These are phyloP conservation scores for Graphilbum ipis-grandicollis DNA, from an alignment of 2,329 filamentous ascomycete genomes.

Conservation along the genomic window DNA sequence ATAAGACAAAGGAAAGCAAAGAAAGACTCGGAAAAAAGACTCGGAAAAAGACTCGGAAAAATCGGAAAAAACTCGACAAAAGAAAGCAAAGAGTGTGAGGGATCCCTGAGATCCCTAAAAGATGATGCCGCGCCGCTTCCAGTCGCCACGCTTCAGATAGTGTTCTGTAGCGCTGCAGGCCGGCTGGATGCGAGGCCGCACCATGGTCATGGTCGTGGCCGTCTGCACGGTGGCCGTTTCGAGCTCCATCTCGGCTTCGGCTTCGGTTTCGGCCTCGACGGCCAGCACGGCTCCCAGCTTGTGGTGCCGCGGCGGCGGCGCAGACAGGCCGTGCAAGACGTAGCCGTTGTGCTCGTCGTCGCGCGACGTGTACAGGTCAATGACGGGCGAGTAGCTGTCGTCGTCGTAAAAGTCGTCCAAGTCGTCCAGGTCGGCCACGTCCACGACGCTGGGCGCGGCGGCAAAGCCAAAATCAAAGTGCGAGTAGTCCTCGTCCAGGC, in stretches of 20 bases:
- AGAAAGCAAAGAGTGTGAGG: background rate
- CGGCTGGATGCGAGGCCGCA: slow-evolving; percentile 9
- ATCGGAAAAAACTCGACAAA: slow-evolving; percentile 2
- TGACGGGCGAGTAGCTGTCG: no score
- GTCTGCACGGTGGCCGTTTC: background rate
- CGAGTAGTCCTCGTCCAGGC: slow-evolving; percentile 4
- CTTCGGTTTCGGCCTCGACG: slow-evolving; percentile 2
- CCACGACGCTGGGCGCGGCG: background rate
- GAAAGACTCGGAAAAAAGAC: background rate
- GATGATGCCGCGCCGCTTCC: slow-evolving; percentile 19
- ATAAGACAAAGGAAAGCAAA: slow-evolving; percentile 6
- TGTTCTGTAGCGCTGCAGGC: slow-evolving; percentile 11
- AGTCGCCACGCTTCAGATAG: slow-evolving; percentile 17
- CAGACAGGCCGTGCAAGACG: slow-evolving; percentile 5
- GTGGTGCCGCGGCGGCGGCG: slow-evolving; percentile 7
- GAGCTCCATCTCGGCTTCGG: slow-evolving; percentile 4
- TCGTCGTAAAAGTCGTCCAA: background rate
- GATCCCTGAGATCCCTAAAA: slow-evolving; percentile 8
- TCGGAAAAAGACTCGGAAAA: background rate
- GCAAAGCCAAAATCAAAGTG: background rate
- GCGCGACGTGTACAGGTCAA: no score
- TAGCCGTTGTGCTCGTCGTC: no score
- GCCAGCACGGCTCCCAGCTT: slow-evolving; percentile 2
- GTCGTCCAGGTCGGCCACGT: background rate
- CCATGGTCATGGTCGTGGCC: slow-evolving; percentile 6